Percentiles rank a stretch among this genome's conserved stretches.
phyloP scores from a whole-genome alignment of 306 rosid genomes.

The Inga leiocalycina region DNA sequence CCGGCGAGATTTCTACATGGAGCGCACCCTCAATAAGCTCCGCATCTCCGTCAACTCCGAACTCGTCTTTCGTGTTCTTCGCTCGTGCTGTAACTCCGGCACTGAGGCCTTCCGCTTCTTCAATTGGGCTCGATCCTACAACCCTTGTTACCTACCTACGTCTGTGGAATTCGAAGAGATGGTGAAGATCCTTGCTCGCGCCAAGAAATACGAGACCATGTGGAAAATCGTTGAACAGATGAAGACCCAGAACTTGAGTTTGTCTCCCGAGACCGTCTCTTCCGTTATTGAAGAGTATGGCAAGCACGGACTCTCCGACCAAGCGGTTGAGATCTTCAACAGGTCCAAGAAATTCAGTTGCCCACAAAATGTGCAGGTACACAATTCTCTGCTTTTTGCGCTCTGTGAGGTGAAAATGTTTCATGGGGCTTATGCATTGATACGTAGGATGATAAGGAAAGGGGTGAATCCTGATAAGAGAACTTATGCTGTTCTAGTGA shows the following conservation, averaged over 20 bases:
- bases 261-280: constrained; percentile 70
- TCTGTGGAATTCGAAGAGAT: constrained; percentile 89
- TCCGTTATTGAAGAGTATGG: constrained; percentile 71
- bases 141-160: constrained; percentile 70
- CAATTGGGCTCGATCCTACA: constrained; percentile 78
- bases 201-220: constrained; percentile 77
- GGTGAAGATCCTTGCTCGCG: constrained; percentile 61
- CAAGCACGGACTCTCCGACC: constrained; percentile 67
- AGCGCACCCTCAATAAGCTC: constrained; percentile 93
- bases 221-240: constrained; percentile 75
- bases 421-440: constrained; percentile 78
- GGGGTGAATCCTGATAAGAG: constrained; percentile 61
- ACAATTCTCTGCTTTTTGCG: constrained; percentile 74
- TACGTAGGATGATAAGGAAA: constrained; percentile 75
- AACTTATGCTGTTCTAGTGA: constrained; percentile 69
- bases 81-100: constrained; percentile 63
- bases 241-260: constrained; percentile 49
- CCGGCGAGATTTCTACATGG: constrained; percentile 88
- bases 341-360: constrained; percentile 49
- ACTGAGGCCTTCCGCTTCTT: constrained; percentile 82
- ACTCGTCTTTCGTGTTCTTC: constrained; percentile 88
- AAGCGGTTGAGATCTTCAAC: constrained; percentile 78
- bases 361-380: constrained; percentile 48
- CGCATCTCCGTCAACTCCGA: constrained; percentile 72
- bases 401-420: constrained; percentile 77